Conservation (phyloP, 768 basidiomycete genomes). For the Suillus placidus region DNA sequence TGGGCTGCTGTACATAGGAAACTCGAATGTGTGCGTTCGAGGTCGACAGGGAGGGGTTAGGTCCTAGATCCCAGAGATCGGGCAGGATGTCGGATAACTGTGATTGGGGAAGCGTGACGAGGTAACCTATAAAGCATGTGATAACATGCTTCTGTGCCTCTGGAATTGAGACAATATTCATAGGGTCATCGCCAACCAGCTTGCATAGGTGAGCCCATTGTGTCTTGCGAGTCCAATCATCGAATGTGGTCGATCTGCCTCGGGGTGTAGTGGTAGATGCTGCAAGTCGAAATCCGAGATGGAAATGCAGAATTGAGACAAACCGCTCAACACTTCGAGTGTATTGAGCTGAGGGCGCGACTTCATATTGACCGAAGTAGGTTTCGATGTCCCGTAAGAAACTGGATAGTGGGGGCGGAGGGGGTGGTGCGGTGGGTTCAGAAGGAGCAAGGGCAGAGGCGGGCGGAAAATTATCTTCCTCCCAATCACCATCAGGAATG, state of each 20-base stretch:
- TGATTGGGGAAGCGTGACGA: not conserved
- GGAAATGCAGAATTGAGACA: not conserved
- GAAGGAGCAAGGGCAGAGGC: too few species aligned
- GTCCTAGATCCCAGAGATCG: constrained; percentile 1
- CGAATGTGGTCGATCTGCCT: not conserved
- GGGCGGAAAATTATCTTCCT: too few species aligned
- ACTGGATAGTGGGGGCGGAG: not conserved
- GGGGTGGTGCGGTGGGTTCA: too few species aligned
- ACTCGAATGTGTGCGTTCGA: not conserved
- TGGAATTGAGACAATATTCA: not conserved
- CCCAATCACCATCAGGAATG: too few species aligned
- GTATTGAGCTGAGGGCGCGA: not conserved
- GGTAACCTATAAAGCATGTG: not conserved
- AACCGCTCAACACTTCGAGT: not conserved
- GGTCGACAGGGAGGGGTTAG: not conserved
- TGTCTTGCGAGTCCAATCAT: not conserved
- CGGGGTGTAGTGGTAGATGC: not conserved
- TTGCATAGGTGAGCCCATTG: not conserved
- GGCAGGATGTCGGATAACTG: not conserved
- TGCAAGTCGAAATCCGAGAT: not conserved
- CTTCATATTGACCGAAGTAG: not conserved
- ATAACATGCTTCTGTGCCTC: not conserved
- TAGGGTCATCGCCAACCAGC: not conserved
- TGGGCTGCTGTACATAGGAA: not conserved
- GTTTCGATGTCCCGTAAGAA: not conserved